phyloP scores from a whole-genome alignment of 768 basidiomycete species.

The Suillus subalutaceus region DNA sequence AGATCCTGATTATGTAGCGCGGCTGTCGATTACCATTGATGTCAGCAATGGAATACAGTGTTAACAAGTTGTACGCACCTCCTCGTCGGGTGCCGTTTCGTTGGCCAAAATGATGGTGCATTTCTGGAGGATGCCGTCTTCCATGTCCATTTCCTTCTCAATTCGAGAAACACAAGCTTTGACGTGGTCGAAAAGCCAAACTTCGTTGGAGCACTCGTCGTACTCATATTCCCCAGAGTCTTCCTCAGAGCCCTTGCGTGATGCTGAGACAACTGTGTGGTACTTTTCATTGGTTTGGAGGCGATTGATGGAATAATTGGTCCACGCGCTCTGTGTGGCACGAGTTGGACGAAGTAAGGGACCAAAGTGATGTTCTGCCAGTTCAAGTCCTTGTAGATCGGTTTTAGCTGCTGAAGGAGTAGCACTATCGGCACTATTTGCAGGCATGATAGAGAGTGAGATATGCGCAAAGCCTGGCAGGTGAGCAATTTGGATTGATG shows the following conservation, averaged over 20 bases:
- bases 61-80: background rate
- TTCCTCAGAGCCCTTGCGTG: background rate
- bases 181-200: background rate
- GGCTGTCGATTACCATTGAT: background rate
- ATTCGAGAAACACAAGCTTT: background rate
- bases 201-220: background rate
- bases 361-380: constrained; percentile 2
- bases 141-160: background rate
- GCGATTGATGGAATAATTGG: constrained; percentile 13
- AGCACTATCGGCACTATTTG: background rate
- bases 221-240: constrained; percentile 5
- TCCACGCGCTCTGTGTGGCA: constrained; percentile 10
- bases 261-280: background rate
- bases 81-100: background rate
- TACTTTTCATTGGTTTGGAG: constrained; percentile 2
- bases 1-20: background rate
- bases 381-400: background rate
- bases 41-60: background rate
- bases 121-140: background rate
- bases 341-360: constrained; percentile 15
- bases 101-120: background rate
- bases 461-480: background rate
- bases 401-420: background rate
- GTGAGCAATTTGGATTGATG: background rate
- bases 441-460: background rate